These are phyloP conservation scores for Leccinum barrowsii DNA, from an alignment of 768 basidiomycete species.

Conservation along the genomic window DNA sequence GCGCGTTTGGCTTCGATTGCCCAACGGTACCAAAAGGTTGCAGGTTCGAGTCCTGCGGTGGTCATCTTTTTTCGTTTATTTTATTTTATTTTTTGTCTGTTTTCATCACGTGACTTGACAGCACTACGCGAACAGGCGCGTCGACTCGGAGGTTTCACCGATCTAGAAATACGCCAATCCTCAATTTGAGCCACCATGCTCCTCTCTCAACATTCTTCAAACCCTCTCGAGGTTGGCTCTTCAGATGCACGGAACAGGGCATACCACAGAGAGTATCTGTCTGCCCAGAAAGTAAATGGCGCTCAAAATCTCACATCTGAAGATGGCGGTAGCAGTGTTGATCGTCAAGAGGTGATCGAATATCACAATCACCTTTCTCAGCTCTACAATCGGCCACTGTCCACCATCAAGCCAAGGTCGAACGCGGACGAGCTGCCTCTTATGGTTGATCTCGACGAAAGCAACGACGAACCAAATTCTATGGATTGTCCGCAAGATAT, in stretches of 20 bases:
- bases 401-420: constrained; percentile 19
- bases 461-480: constrained; percentile 35
- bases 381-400: constrained; percentile 34
- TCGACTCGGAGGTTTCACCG: background rate
- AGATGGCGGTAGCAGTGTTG: constrained; percentile 44
- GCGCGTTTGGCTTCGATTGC: constrained; percentile 92
- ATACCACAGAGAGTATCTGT: constrained; percentile 39
- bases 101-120: constrained; percentile 22
- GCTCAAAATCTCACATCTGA: constrained; percentile 43
- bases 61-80: constrained; percentile 42
- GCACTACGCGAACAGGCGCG: constrained; percentile 11
- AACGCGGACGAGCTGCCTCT: constrained; percentile 24
- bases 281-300: constrained; percentile 32
- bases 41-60: constrained; percentile 96
- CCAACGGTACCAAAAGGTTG: constrained; percentile 83
- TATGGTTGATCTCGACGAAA: constrained; percentile 48
- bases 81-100: background rate
- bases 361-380: constrained; percentile 52
- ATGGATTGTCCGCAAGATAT: constrained; percentile 37
- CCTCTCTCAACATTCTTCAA: constrained; percentile 71
- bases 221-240: constrained; percentile 66
- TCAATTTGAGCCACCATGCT: constrained; percentile 14
- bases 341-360: constrained; percentile 37
- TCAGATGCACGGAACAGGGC: constrained; percentile 52
- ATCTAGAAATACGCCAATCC: background rate